Evolutionary conservation across 805 yeast species (phyloP).

Genomic region (Cyberlindnera saturnus): DNA sequence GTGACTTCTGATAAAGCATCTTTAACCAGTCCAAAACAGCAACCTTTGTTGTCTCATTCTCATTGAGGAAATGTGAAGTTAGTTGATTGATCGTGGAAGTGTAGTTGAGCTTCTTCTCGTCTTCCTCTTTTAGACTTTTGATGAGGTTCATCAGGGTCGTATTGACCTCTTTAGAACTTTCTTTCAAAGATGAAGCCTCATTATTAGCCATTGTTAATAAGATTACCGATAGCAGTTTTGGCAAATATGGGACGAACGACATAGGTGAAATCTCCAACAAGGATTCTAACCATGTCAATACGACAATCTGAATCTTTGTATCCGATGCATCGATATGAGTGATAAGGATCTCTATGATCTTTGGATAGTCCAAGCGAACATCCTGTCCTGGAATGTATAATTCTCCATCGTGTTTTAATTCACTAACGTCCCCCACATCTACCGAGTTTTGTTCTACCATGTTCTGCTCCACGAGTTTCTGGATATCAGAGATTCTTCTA

Average conservation of each 20-base stretch:
- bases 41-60: conserved; percentile 74
- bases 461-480: conserved; percentile 39
- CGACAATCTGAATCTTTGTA: conserved; percentile 71
- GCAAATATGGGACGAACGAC: conserved; percentile 66
- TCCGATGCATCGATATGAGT: conserved; percentile 66
- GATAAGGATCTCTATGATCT: conserved; percentile 75
- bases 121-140: conserved; percentile 20
- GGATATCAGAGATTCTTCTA: conserved; percentile 66
- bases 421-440: conserved; percentile 9
- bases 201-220: conserved; percentile 51
- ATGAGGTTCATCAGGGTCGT: conserved; percentile 47
- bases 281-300: conserved; percentile 76
- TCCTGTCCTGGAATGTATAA: conserved; percentile 74
- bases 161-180: conserved; percentile 52
- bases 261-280: conserved; percentile 68
- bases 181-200: conserved; percentile 39
- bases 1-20: conserved; percentile 69
- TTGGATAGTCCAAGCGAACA: conserved; percentile 71
- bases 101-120: conserved; percentile 38
- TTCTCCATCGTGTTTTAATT: conserved; percentile 38
- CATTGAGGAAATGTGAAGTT: conserved; percentile 64
- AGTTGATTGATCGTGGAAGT: conserved; percentile 63
- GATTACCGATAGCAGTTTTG: conserved; percentile 66
- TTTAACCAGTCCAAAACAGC: conserved; percentile 89
- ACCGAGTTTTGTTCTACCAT: conserved; percentile 14